phyloP scores from a whole-genome alignment of 352 stramenopile species.

The Pythium apleroticum region DNA sequence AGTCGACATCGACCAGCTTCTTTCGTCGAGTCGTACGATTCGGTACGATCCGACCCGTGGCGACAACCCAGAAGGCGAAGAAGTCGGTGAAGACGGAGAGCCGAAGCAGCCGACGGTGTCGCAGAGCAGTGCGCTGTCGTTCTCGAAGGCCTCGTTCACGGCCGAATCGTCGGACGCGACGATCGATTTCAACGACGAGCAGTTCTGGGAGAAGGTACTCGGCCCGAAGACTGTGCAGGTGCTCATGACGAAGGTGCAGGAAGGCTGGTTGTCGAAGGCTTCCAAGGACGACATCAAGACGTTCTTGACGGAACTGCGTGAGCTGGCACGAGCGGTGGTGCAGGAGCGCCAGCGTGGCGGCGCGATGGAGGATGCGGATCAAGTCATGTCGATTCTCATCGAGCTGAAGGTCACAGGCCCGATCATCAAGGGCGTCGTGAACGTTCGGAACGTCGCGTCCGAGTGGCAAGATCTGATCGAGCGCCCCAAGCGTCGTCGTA shows the following conservation, averaged over 20 bases:
- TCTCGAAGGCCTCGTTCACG: constrained; percentile 88
- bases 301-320: constrained; percentile 77
- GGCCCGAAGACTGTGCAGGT: constrained; percentile 83
- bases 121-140: constrained; percentile 74
- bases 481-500: constrained; percentile 80
- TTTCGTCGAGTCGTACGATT: constrained; percentile 86
- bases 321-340: constrained; percentile 77
- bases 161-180: constrained; percentile 84
- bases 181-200: constrained; percentile 91
- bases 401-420: constrained; percentile 87
- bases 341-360: constrained; percentile 84
- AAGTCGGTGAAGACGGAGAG: constrained; percentile 39
- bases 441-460: constrained; percentile 68
- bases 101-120: constrained; percentile 38
- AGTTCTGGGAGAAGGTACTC: constrained; percentile 91
- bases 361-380: constrained; percentile 77
- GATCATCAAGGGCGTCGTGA: constrained; percentile 67
- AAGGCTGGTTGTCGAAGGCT: constrained; percentile 71
- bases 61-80: constrained; percentile 40
- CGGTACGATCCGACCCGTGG: constrained; percentile 79
- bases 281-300: constrained; percentile 80
- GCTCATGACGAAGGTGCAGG: constrained; percentile 88
- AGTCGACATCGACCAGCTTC: constrained; percentile 86
- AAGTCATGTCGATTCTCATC: constrained; percentile 86
- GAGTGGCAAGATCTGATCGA: constrained; percentile 89